These are phyloP conservation scores for Monilinia laxa DNA, from an alignment of 2,329 filamentous ascomycete species.

Conservation along the genomic window DNA sequence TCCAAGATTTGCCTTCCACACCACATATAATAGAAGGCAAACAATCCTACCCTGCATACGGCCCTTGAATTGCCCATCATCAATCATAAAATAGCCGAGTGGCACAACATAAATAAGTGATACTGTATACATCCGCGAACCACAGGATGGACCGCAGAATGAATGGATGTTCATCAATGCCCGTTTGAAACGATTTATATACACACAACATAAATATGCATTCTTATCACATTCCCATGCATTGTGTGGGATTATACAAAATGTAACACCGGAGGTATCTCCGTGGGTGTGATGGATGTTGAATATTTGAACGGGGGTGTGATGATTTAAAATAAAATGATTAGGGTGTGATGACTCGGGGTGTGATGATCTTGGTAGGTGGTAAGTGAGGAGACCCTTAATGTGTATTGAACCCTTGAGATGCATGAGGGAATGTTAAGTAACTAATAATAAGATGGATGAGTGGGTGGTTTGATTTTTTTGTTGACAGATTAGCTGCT, in stretches of 20 bases:
- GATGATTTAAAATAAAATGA: too few species aligned
- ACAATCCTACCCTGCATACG: neutral
- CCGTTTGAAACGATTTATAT: neutral
- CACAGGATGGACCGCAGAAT: neutral
- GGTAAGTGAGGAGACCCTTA: neutral
- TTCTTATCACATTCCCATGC: constrained; percentile 10
- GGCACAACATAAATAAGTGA: neutral
- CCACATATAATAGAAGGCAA: too few species aligned
- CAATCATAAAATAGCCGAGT: neutral
- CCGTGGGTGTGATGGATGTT: neutral
- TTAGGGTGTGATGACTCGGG: neutral
- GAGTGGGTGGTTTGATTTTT: neutral
- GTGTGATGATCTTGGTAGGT: neutral
- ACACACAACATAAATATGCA: neutral
- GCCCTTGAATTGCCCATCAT: neutral
- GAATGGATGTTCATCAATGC: neutral
- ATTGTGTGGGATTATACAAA: neutral
- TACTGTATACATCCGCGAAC: neutral
- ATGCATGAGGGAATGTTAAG: neutral
- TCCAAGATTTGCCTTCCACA: neutral
- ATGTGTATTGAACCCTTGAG: constrained; percentile 1
- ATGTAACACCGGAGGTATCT: constrained; percentile 1
- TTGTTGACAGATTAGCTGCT: neutral
- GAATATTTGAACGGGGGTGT: neutral
- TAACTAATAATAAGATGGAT: too few species aligned